Evolutionary conservation across 495 filamentous ascomycete genomes (phyloP), one percentile per base, ranked within the genome.

Genomic region (Annulohypoxylon maeteangense): DNA sequence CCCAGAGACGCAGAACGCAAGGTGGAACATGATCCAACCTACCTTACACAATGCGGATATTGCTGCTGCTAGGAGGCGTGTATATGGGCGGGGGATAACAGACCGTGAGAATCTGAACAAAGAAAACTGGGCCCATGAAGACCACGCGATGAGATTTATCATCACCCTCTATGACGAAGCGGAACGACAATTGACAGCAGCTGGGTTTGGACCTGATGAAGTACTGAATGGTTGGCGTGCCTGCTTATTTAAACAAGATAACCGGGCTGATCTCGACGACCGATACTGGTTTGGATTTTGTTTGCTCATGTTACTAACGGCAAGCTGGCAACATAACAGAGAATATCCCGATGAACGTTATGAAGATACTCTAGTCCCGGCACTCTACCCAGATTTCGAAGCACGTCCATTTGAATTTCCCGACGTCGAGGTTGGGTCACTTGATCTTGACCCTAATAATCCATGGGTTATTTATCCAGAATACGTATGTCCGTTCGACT

Each of bases 201-300:
- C 18, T 34, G 29, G 16, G 6, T 6, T 36, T 51, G 16, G 11
- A 1, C 2, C 60, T 1, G 32, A 11, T 1, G 31, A 62, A 7
- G 10, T 10, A 14, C 1, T 7, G 4, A 6, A 2, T 4, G 36
- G 44, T 4, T 64, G 40, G 34, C 22, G 23, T 20, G 1, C n/a
- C 1, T 64, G 32, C n/a, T 45, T 65, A 2, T 69, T 58, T 6
- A 38, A 10, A 7, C 3, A n/a, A 1, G 1, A 1, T 0, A 38
- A 1, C 5, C 0, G 1, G 8, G 1, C 11, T 8, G 70, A 68
- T 7, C 27, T 58, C 14, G 11, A 23, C 0, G 65, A 73, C 31
- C 25, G 22, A n/a, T 27, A 73, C 11, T 72, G 59, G 60, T 72
- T 72, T 47, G 70, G 65, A 3, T 72, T 40, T 47, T 38, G 54